Evolutionary conservation across 371 early-diverging fungal genomes (phyloP), one percentile per base, ranked within the genome.

Genomic region (Encephalitozoon romaleae): DNA sequence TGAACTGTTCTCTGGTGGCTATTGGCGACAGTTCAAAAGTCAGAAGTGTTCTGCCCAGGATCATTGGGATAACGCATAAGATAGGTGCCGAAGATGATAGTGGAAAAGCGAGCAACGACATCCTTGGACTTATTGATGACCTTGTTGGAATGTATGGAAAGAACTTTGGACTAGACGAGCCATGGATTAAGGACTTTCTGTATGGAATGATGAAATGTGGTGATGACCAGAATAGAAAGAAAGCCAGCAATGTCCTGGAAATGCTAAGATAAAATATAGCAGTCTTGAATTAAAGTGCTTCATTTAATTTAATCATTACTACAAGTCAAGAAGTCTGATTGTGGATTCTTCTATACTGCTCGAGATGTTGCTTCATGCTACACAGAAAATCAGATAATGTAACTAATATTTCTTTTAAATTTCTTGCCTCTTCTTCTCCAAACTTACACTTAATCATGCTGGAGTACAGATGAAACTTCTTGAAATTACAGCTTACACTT

Each of bases 1-100:
- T 77, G 26, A 53, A 67, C 28, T 77, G 75, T 52, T 43, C 77
- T 15, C 1, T 81, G 30, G 63, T 81, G 4, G 43, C 74, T 0
- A 32, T 77, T 18, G 67, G 77, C 12, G 51, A 77, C 51, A 49
- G 47, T 28, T 34, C 39, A 3, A 76, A 76, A 15, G 25, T 76
- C 0, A 51, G 52, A 26, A 59, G 47, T 38, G 26, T 38, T n/a
- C 26, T 76, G 6, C 43, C 32, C 6, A 69, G 65, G 15, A 54
- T 76, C 21, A 43, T 70, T 8, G 30, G 65, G n/a, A 43, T 69
- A 42, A 30, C 70, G 18, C 54, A 65, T 11, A 49, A 23, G 21
- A 52, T 76, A 28, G 18, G 39, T 6, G 18, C 32, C 4, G 64
- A 59, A 12, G 70, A 70, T 23, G 67, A 47, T 1, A 15, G 9